Evolutionary conservation across 2,329 filamentous ascomycete species (phyloP), one percentile per base, ranked within the genome.

Genomic region (Fusarium udum): DNA sequence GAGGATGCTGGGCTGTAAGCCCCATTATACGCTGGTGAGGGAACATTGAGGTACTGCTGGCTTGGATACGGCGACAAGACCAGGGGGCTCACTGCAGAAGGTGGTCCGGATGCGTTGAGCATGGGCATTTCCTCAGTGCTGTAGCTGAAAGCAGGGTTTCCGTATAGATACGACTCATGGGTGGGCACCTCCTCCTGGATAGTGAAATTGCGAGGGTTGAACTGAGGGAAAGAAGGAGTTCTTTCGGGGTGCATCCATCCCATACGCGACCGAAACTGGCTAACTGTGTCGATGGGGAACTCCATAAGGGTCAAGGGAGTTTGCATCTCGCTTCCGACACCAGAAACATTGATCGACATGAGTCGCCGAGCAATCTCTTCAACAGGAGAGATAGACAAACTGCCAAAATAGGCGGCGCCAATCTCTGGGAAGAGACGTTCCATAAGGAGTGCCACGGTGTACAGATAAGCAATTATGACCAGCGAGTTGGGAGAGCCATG

Each of bases 381-480:
- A 37, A 98, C 91, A 0, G 95, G 94, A 4, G 88, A 87, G 51
- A 97, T 88, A 22, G 93, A 92, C 74, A 97, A 87, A 75, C 91
- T 92, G 53, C 93, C 93, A 77, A 95, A 95, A 82, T 98, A 97
- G 55, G 94, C 92, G 26, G 94, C 92, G 52, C 95, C 95, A 75
- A 98, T 92, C 80, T 97, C 94, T 6, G 95, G 95, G 81, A 97
- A 98, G 69, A 98, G 88, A 22, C 94, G 93, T 83, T 98, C 95
- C 83, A 98, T 89, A 43, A 94, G 90, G 67, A 98, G 87, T 7
- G 94, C 95, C 24, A 95, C 91, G 1, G 94, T 95, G 84, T 97
- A 98, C 81, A 97, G 94, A 80, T 98, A 93, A 16, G 95, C 93
- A 61, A 98, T 91, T 71, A 97, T 91, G 59, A 97, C 87, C 74